A percentile compares a stretch with the other conserved stretches of the same genome.
Conservation (phyloP, 2,329 filamentous ascomycete genomes). For the Pseudocercospora cruenta region DNA sequence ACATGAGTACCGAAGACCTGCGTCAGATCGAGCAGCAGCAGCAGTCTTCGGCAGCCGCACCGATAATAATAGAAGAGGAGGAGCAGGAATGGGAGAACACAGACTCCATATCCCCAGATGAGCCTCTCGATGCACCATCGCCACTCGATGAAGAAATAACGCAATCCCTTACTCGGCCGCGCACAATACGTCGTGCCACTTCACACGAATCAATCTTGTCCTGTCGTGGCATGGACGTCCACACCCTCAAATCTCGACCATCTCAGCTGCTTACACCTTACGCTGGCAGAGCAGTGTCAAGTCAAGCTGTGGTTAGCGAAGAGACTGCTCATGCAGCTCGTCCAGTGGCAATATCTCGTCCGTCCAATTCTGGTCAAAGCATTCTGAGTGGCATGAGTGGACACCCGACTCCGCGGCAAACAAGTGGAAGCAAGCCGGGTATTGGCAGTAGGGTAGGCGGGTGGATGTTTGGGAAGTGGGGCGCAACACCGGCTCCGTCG, state of each 20-base stretch:
- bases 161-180: constrained; percentile 38
- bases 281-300: constrained; percentile 52
- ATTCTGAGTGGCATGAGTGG: constrained; percentile 40
- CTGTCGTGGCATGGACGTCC: constrained; percentile 84
- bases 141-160: constrained; percentile 33
- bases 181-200: constrained; percentile 59
- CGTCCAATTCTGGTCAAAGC: constrained; percentile 33
- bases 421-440: constrained; percentile 11
- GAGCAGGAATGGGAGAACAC: constrained; percentile 36
- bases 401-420: constrained; percentile 12
- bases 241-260: constrained; percentile 70
- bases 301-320: constrained; percentile 49
- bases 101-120: constrained; percentile 18
- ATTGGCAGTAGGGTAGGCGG: constrained; percentile 63
- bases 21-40: constrained; percentile 28
- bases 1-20: constrained; percentile 36
- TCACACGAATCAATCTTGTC: constrained; percentile 92
- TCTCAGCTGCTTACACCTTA: constrained; percentile 70
- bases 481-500: constrained; percentile 52
- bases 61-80: constrained; percentile 37
- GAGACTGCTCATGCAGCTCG: constrained; percentile 39
- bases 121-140: constrained; percentile 23
- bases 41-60: constrained; percentile 27
- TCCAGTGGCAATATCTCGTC: constrained; percentile 46
- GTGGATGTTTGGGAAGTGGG: constrained; percentile 69